Evolutionary conservation across 1,284 basidiomycete species (phyloP).

Genomic region (Cutaneotrichosporon mucoides): DNA sequence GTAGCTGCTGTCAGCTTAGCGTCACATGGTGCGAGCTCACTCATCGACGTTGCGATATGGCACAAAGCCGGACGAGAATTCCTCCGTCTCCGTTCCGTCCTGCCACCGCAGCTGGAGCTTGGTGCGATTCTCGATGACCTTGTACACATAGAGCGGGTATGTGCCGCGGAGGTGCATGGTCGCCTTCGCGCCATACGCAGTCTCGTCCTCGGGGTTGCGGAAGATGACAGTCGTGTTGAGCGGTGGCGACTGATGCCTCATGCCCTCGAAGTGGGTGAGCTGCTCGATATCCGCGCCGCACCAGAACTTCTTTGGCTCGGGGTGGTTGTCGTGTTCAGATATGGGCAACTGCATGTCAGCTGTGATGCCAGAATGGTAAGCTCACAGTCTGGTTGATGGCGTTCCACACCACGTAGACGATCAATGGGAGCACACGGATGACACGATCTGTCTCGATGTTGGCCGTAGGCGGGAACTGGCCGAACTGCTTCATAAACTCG

Average conservation of each 20-base stretch:
- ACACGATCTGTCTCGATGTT: constrained; percentile 25
- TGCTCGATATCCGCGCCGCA: constrained; percentile 60
- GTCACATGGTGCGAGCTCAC: constrained; percentile 18
- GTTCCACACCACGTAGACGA: constrained; percentile 79
- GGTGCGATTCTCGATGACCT: constrained; percentile 67
- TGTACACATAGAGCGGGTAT: constrained; percentile 57
- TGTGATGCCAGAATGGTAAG: neutral
- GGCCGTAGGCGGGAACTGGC: constrained; percentile 23
- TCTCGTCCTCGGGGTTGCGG: constrained; percentile 16
- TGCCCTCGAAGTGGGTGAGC: constrained; percentile 59
- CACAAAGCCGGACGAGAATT: constrained; percentile 63
- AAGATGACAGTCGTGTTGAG: constrained; percentile 47
- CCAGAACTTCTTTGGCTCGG: constrained; percentile 73
- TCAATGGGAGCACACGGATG: constrained; percentile 69
- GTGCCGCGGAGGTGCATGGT: constrained; percentile 26
- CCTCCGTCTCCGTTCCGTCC: constrained; percentile 63
- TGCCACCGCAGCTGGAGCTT: constrained; percentile 79
- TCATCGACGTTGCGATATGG: constrained; percentile 62
- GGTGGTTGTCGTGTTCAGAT: constrained; percentile 56
- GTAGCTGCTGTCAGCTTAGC: constrained; percentile 19
- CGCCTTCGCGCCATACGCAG: constrained; percentile 21
- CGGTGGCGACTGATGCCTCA: constrained; percentile 31
- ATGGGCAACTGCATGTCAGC: constrained; percentile 56
- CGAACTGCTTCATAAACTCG: constrained; percentile 36
- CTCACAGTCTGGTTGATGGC: constrained; percentile 79